These are phyloP conservation scores for Aspergillus bridgeri DNA, from an alignment of 495 filamentous ascomycete species.

Conservation along the genomic window DNA sequence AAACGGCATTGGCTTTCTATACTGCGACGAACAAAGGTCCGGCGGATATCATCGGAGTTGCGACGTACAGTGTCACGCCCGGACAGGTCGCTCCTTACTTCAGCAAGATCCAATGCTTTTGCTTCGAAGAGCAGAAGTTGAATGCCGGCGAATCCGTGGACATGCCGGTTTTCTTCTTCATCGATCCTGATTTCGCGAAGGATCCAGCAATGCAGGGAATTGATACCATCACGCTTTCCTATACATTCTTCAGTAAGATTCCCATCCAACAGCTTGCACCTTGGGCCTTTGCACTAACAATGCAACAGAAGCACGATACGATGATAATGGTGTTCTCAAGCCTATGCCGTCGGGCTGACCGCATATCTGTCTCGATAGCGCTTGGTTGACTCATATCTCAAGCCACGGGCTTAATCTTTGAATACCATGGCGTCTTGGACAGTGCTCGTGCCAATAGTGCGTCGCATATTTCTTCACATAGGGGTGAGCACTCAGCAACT, in stretches of 20 bases:
- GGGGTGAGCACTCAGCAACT: neutral
- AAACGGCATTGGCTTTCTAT: conserved; percentile 97
- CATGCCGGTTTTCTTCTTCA: conserved; percentile 99
- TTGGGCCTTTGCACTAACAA: conserved; percentile 13
- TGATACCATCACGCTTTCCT: conserved; percentile 90
- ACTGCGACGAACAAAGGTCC: conserved; percentile 88
- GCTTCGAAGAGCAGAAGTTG: conserved; percentile 94
- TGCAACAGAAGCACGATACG: conserved; percentile 75
- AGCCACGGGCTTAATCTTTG: neutral
- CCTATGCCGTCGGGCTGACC: conserved; percentile 29
- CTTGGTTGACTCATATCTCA: neutral
- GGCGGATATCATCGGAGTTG: conserved; percentile 94
- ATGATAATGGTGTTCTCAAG: conserved; percentile 68
- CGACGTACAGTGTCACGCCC: conserved; percentile 95
- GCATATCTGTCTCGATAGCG: neutral
- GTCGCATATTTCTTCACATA: neutral
- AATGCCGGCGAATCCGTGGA: conserved; percentile 96
- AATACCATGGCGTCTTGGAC: neutral
- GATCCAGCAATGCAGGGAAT: conserved; percentile 91
- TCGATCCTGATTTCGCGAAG: conserved; percentile 91
- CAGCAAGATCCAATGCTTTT: conserved; percentile 99
- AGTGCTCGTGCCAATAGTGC: neutral
- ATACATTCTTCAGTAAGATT: conserved; percentile 96
- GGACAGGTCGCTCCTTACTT: conserved; percentile 97
- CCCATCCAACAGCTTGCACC: neutral